These are phyloP conservation scores for Camellia japonica DNA, from an alignment of 148 eudicot genomes.

Conservation along the genomic window DNA sequence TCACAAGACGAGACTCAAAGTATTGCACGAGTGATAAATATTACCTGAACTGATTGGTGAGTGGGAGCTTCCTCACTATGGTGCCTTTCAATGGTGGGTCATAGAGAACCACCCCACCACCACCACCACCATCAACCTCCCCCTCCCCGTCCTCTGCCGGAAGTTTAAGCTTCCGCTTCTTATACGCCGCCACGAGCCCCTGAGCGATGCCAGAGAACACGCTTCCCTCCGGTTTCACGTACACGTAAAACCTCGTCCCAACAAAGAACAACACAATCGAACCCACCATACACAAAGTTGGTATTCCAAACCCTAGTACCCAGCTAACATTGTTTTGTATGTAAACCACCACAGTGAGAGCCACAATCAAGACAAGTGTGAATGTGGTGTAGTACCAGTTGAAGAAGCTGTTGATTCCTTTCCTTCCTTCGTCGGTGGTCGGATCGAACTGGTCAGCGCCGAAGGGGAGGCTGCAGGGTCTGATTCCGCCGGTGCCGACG, in stretches of 20 bases:
- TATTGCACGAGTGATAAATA: too few species aligned
- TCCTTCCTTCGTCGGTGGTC: constrained; percentile 62
- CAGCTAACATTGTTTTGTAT: constrained; percentile 63
- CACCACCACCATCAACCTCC: background rate
- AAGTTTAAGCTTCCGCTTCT: constrained; percentile 41
- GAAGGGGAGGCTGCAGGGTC: constrained; percentile 80
- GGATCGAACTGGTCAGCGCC: constrained; percentile 80
- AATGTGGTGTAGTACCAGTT: constrained; percentile 81
- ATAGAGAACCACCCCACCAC: constrained; percentile 25
- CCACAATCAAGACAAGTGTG: constrained; percentile 48
- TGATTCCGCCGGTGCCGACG: constrained; percentile 60
- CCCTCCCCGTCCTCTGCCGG: constrained; percentile 23
- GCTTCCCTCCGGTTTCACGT: constrained; percentile 69
- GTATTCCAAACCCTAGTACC: constrained; percentile 66
- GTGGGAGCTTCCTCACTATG: constrained; percentile 38
- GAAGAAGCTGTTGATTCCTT: constrained; percentile 73
- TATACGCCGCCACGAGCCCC: constrained; percentile 50
- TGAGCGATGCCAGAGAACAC: constrained; percentile 56
- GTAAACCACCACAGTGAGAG: constrained; percentile 62
- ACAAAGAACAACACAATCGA: constrained; percentile 51
- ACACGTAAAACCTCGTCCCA: constrained; percentile 52
- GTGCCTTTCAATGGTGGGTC: constrained; percentile 39
- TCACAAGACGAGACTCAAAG: too few species aligned
- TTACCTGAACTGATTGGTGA: constrained; percentile 53
- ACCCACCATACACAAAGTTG: constrained; percentile 49